Evolutionary conservation across 2,329 filamentous ascomycete genomes (phyloP).

Genomic region (Geosmithia putterillii): DNA sequence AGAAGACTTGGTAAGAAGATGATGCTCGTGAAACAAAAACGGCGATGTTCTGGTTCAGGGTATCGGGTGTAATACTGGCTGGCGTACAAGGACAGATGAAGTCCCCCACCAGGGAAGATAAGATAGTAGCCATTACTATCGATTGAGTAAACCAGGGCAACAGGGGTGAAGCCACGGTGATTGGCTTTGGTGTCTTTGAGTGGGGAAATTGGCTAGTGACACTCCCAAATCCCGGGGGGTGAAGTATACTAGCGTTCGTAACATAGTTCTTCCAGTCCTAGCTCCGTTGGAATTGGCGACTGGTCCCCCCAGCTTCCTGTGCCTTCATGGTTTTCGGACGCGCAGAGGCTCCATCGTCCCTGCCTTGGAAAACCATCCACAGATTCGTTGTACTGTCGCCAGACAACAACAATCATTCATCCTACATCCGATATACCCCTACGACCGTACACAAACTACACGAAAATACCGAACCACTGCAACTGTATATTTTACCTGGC

Average conservation of each 20-base stretch:
- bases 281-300: conserved; percentile 28
- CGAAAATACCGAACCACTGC: not conserved
- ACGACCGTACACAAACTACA: not conserved
- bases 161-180: not conserved
- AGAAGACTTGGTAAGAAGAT: too few relatives aligned
- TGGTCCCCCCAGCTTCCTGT: conserved; percentile 22
- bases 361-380: conserved; percentile 2
- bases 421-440: not conserved
- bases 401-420: not conserved
- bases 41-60: not conserved
- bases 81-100: not conserved
- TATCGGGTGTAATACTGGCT: not conserved
- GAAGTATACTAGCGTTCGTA: conserved; percentile 13
- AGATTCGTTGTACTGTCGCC: not conserved
- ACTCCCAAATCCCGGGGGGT: not conserved
- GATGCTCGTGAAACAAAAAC: not conserved
- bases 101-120: not conserved
- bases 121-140: not conserved
- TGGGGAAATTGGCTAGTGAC: not conserved
- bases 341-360: conserved; percentile 8
- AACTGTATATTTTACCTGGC: too few relatives aligned
- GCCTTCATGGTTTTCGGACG: conserved; percentile 26
- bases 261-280: conserved; percentile 23
- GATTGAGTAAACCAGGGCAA: not conserved
- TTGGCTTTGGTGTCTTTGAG: not conserved